Evolutionary conservation across 495 filamentous ascomycete genomes (phyloP).

Genomic region (Neurospora intermedia): DNA sequence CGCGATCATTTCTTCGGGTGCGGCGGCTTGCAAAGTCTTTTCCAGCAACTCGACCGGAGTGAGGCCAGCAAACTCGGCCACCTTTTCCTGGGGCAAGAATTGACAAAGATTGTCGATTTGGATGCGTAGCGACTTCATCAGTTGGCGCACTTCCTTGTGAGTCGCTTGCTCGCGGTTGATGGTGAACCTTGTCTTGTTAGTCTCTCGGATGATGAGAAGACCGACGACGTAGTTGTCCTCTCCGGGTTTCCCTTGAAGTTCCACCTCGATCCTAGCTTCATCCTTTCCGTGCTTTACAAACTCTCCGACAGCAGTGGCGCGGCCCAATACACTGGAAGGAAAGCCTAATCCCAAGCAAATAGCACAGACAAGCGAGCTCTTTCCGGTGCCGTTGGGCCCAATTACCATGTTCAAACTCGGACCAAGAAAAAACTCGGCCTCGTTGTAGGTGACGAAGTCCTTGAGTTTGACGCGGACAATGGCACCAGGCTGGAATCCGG

Average conservation of each 20-base stretch:
- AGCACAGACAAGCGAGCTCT: conserved; percentile 94
- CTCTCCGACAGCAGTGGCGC: conserved; percentile 73
- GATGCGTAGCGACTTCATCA: conserved; percentile 63
- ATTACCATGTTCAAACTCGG: conserved; percentile 98
- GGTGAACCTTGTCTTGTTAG: conserved; percentile 60
- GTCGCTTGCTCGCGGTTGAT: conserved; percentile 52
- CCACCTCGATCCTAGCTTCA: conserved; percentile 78
- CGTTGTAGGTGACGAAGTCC: conserved; percentile 95
- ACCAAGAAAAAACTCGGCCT: conserved; percentile 78
- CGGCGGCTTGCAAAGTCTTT: conserved; percentile 80
- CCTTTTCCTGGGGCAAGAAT: conserved; percentile 93
- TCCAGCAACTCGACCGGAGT: conserved; percentile 74
- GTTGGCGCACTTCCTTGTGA: conserved; percentile 47
- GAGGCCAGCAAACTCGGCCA: conserved; percentile 84
- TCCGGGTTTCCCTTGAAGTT: conserved; percentile 52
- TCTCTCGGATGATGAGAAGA: conserved; percentile 66
- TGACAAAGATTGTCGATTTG: conserved; percentile 98
- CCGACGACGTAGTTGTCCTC: conserved; percentile 60
- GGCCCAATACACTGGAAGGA: conserved; percentile 70
- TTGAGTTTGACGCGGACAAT: conserved; percentile 77
- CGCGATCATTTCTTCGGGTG: conserved; percentile 64
- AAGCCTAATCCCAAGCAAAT: conserved; percentile 91
- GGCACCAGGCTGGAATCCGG: conserved; percentile 61
- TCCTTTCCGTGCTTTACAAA: conserved; percentile 85
- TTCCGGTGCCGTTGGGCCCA: conserved; percentile 94